Conservation (phyloP, 495 filamentous ascomycete genomes). For the Podospora fimiseda region DNA sequence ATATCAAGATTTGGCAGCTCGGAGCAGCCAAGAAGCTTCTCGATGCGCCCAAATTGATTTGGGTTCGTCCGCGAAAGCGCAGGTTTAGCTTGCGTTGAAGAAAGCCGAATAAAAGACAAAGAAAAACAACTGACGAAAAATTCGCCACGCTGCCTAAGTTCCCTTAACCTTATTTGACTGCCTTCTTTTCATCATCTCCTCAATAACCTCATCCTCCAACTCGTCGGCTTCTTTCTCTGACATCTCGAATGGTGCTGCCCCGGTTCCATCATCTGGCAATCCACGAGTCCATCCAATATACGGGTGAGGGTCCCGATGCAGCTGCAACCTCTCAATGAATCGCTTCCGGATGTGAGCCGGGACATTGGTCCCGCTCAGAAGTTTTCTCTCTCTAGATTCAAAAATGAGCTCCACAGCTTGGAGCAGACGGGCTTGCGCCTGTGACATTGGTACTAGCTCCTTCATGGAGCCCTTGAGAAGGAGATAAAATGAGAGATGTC, state of each 20-base stretch:
- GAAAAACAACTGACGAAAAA: no score
- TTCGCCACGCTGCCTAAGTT: no score
- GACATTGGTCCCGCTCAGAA: constrained; percentile 9
- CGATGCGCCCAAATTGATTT: no score
- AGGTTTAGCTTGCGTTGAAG: no score
- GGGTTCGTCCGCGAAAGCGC: no score
- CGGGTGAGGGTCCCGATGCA: constrained; percentile 3
- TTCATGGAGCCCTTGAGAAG: constrained; percentile 14
- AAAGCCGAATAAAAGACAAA: no score
- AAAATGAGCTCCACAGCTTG: constrained; percentile 2
- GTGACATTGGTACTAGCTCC: constrained; percentile 7
- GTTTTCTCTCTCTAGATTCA: background rate
- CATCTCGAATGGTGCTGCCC: constrained; percentile 2
- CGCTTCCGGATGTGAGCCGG: constrained; percentile 15
- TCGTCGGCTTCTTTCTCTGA: background rate
- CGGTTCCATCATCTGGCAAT: no score
- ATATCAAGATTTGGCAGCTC: no score
- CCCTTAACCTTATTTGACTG: no score
- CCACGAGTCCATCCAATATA: constrained; percentile 6
- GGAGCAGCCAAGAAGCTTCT: no score
- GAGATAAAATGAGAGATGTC: constrained; percentile 17
- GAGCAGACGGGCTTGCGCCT: background rate
- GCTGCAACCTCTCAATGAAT: constrained; percentile 3
- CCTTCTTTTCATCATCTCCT: no score
- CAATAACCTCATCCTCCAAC: constrained; percentile 1